phyloP scores from a whole-genome alignment of 805 yeast genomes.

The Yarrowia sp. region DNA sequence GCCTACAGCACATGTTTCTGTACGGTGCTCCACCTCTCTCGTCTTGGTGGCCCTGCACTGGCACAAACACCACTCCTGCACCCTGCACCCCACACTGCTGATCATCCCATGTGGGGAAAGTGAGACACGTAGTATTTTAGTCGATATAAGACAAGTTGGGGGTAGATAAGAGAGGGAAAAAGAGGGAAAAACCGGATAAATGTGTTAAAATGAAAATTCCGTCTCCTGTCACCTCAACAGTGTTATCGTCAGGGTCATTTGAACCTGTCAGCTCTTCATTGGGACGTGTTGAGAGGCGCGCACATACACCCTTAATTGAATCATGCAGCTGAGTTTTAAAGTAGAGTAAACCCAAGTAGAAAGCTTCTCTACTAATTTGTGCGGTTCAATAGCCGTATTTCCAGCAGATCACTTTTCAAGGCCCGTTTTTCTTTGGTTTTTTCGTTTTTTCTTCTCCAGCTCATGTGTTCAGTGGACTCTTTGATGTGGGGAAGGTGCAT shows the following conservation, averaged over 20 bases:
- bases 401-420: too few species aligned
- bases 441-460: not conserved
- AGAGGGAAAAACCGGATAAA: not conserved
- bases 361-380: too few species aligned
- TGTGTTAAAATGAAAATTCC: not conserved
- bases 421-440: too few species aligned
- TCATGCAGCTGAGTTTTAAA: too few species aligned
- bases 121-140: conserved; percentile 16
- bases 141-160: not conserved
- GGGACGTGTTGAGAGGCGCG: too few species aligned
- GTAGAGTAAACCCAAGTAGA: too few species aligned
- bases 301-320: too few species aligned
- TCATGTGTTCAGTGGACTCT: conserved; percentile 11
- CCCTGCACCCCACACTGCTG: conserved; percentile 38
- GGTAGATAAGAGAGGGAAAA: not conserved
- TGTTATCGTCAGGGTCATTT: too few species aligned
- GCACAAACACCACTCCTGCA: not conserved
- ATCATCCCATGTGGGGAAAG: conserved; percentile 28
- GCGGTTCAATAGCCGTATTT: not conserved
- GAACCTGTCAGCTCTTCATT: too few species aligned
- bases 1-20: not conserved
- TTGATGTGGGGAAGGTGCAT: conserved; percentile 26
- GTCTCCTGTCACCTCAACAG: too few species aligned
- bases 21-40: too few species aligned
- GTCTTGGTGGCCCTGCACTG: too few species aligned